Percentiles rank a stretch among this genome's conserved stretches.
phyloP scores from a whole-genome alignment of 129 eudicot species.

The Artemisia annua region DNA sequence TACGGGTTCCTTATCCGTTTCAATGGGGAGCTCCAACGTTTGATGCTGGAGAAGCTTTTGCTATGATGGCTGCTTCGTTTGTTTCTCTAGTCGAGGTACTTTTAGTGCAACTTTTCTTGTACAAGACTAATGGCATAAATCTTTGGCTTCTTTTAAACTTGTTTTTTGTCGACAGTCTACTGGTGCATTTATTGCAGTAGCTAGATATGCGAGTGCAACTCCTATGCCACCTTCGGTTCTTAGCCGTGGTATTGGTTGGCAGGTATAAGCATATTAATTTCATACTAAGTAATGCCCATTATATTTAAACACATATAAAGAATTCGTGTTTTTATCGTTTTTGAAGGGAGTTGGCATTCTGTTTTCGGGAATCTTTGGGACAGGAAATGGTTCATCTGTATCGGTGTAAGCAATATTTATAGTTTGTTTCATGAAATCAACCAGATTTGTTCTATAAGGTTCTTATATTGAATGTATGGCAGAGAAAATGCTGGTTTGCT shows the following conservation, averaged over 20 bases:
- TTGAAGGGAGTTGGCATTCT: conserved; percentile 83
- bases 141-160: not conserved
- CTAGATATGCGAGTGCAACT: conserved; percentile 96
- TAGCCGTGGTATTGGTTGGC: conserved; percentile 99
- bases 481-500: conserved; percentile 98
- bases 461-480: conserved; percentile 22
- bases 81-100: conserved; percentile 94
- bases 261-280: conserved; percentile 47
- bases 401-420: conserved; percentile 62
- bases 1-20: conserved; percentile 94
- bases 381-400: conserved; percentile 90
- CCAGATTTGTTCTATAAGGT: conserved; percentile 1
- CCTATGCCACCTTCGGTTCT: conserved; percentile 91
- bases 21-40: conserved; percentile 99
- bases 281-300: not conserved
- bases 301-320: not conserved
- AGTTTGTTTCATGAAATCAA: not conserved
- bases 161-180: conserved; percentile 62
- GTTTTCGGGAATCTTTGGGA: conserved; percentile 89
- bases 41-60: conserved; percentile 98
- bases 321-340: not conserved
- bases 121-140: not conserved
- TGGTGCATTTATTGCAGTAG: conserved; percentile 81
- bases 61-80: conserved; percentile 94
- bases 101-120: conserved; percentile 2